Percentiles rank a stretch among this genome's conserved stretches.
Evolutionary conservation across 768 basidiomycete genomes (phyloP).

Genomic region (Dacryopinax primogenitus): DNA sequence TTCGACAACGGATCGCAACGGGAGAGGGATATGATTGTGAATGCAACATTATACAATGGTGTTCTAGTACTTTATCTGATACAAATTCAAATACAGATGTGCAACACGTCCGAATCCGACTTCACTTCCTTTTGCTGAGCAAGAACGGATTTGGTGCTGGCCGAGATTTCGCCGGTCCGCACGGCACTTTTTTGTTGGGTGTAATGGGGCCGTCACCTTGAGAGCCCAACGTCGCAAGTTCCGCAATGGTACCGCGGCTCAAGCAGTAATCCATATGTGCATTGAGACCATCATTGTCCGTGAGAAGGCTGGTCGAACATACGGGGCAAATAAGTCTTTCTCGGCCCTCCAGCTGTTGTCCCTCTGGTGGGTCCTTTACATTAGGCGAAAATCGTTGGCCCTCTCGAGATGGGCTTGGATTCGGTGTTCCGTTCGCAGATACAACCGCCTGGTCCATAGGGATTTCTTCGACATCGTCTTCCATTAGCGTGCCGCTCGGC

Average conservation of each 20-base stretch:
- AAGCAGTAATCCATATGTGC: conserved; percentile 83
- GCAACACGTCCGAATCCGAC: neutral
- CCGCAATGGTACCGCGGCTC: conserved; percentile 60
- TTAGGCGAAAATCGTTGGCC: neutral
- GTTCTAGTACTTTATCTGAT: neutral
- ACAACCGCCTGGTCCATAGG: neutral
- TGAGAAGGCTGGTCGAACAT: conserved; percentile 46
- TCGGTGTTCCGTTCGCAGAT: neutral
- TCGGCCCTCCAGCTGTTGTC: conserved; percentile 14
- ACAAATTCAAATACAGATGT: too few species aligned
- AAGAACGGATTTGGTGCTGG: neutral
- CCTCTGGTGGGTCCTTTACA: conserved; percentile 15
- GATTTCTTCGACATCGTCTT: conserved; percentile 35
- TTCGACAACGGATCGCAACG: too few species aligned
- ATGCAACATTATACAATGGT: neutral
- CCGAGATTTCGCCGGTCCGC: neutral
- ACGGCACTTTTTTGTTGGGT: neutral
- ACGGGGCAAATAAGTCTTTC: conserved; percentile 50
- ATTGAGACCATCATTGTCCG: conserved; percentile 68
- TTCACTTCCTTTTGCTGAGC: neutral
- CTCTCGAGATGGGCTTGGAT: neutral
- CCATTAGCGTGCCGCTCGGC: conserved; percentile 33
- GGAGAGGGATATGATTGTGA: too few species aligned
- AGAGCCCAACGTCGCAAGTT: conserved; percentile 39
- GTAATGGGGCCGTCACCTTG: neutral